A percentile compares a stretch with the other conserved stretches of the same genome.
These are phyloP conservation scores for Mycena olivaceomarginata DNA, from an alignment of 768 basidiomycete species.

Conservation along the genomic window DNA sequence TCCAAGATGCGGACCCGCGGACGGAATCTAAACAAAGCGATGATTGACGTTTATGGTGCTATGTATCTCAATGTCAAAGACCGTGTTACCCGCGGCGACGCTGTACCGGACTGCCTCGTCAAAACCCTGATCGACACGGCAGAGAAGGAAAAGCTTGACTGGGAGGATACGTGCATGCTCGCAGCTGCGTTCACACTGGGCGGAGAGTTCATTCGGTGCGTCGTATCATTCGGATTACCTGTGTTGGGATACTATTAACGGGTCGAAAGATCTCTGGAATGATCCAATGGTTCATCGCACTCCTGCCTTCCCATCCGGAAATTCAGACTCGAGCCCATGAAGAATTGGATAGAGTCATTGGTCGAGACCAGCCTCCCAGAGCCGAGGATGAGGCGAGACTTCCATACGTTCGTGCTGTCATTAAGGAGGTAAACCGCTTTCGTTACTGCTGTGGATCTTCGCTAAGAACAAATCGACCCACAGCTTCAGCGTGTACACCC, in stretches of 20 bases:
- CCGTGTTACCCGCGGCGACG: slow-evolving; percentile 52
- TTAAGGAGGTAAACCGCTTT: slow-evolving; percentile 45
- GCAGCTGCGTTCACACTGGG: slow-evolving; percentile 54
- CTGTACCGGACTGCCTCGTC: slow-evolving; percentile 57
- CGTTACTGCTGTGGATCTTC: not conserved
- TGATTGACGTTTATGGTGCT: slow-evolving; percentile 54
- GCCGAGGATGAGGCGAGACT: slow-evolving; percentile 46
- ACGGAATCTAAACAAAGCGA: slow-evolving; percentile 43
- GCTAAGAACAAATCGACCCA: not conserved
- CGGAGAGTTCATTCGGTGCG: slow-evolving; percentile 40
- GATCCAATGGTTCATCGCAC: slow-evolving; percentile 51
- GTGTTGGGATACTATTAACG: too few species aligned
- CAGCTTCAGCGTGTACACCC: slow-evolving; percentile 28
- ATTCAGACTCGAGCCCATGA: slow-evolving; percentile 42
- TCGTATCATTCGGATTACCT: too few species aligned
- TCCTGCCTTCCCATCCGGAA: slow-evolving; percentile 46
- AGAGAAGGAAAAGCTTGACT: slow-evolving; percentile 53
- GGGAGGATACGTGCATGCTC: slow-evolving; percentile 55
- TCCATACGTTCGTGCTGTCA: slow-evolving; percentile 52
- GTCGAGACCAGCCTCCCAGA: slow-evolving; percentile 46
- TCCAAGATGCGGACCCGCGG: slow-evolving; percentile 42
- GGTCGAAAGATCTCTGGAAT: slow-evolving; percentile 42
- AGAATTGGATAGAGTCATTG: slow-evolving; percentile 47
- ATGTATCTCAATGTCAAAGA: slow-evolving; percentile 52
- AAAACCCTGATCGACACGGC: slow-evolving; percentile 52